Evolutionary conservation across 176 grass and related monocot genomes (phyloP).

Genomic region (Eremochloa ophiuroides): DNA sequence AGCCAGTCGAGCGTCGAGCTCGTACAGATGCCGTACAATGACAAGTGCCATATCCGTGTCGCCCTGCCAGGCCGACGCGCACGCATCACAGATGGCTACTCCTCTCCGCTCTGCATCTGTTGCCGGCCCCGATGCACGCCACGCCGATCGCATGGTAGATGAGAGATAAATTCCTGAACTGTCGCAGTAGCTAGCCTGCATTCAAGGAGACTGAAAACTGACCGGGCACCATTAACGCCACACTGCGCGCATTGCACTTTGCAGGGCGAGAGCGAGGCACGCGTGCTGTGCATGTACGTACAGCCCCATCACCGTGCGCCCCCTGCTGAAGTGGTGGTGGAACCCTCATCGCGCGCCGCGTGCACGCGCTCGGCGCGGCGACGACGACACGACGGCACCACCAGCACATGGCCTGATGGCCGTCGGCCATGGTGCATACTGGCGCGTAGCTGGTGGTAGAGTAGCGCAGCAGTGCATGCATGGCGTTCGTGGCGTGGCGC

Average conservation of each 20-base stretch:
- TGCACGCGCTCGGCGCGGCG: constrained; percentile 7
- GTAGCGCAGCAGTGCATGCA: not conserved
- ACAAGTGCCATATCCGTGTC: constrained; percentile 8
- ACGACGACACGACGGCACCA: not conserved
- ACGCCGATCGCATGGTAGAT: not conserved
- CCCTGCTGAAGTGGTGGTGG: not conserved
- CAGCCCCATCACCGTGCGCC: not conserved
- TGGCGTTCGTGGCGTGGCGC: not conserved
- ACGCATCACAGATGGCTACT: constrained; percentile 14
- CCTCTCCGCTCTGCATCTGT: not conserved
- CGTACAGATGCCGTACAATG: not conserved
- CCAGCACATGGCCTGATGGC: constrained; percentile 18
- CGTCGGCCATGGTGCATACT: not conserved
- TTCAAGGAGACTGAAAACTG: not conserved
- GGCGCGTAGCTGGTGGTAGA: not conserved
- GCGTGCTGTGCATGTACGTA: not conserved
- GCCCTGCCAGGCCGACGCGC: not conserved
- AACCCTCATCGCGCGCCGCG: not conserved
- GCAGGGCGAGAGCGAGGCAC: constrained; percentile 6
- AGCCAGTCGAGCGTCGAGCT: too few species aligned
- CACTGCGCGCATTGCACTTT: not conserved
- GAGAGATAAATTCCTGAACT: constrained; percentile 12
- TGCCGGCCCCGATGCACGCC: not conserved
- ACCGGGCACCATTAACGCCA: not conserved
- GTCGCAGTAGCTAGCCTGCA: not conserved